Evolutionary conservation across 306 rosid species (phyloP).

Genomic region (Acacia acuminata): DNA sequence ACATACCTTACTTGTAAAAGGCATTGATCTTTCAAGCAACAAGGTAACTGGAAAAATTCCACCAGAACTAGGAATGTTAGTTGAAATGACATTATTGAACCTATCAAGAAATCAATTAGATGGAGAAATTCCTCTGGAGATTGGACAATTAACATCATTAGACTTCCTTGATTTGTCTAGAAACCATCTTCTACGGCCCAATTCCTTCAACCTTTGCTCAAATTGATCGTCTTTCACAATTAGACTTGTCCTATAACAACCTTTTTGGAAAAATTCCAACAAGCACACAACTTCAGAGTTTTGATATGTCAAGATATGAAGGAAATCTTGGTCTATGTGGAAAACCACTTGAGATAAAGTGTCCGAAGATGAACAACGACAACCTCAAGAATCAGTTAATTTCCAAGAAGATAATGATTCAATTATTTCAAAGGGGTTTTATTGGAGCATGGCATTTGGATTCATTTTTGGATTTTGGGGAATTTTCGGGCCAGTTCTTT

Average conservation of each 20-base stretch:
- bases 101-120: constrained; percentile 29
- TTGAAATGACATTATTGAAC: constrained; percentile 17
- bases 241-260: background rate
- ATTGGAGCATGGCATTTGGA: too few relatives aligned
- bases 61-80: background rate
- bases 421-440: too few relatives aligned
- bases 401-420: background rate
- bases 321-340: constrained; percentile 1
- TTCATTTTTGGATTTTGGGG: too few relatives aligned
- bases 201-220: background rate
- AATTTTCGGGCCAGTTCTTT: too few relatives aligned
- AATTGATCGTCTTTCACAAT: too few relatives aligned
- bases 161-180: constrained; percentile 27
- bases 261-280: background rate
- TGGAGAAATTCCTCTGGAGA: background rate
- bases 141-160: constrained; percentile 14
- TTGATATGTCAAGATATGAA: background rate
- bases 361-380: background rate
- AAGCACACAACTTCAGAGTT: background rate
- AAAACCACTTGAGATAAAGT: background rate
- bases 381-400: background rate
- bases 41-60: background rate
- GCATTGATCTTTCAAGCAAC: background rate
- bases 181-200: background rate
- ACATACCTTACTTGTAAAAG: background rate